Conservation (phyloP, 805 yeast species). For the Metschnikowia bowlesiae region DNA sequence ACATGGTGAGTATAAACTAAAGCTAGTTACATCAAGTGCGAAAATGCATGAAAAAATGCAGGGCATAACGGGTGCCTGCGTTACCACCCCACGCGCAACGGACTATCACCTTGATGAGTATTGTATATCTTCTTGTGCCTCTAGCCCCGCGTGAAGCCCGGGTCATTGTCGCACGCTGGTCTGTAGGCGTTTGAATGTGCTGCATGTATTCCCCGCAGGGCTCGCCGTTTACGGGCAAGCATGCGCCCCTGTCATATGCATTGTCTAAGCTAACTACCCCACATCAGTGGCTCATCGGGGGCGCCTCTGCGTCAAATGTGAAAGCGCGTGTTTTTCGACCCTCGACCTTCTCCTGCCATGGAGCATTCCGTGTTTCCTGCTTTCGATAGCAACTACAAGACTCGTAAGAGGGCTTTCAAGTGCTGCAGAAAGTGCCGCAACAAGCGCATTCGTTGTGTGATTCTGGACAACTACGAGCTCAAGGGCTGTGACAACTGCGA, state of each 20-base stretch:
- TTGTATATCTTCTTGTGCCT: not conserved
- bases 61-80: not conserved
- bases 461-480: conserved; percentile 19
- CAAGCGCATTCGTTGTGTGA: conserved; percentile 22
- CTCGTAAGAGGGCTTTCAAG: conserved; percentile 38
- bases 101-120: not conserved
- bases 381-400: conserved; percentile 35
- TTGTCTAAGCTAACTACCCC: conserved; percentile 3
- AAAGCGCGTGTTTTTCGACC: not conserved
- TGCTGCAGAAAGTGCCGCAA: conserved; percentile 40
- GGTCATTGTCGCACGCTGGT: not conserved
- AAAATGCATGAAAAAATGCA: not conserved
- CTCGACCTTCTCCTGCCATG: conserved; percentile 17
- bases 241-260: conserved; percentile 1
- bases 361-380: conserved; percentile 37
- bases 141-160: not conserved
- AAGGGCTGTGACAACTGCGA: conserved; percentile 23
- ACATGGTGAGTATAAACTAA: conserved; percentile 3
- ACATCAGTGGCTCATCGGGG: conserved; percentile 2
- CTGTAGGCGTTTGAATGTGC: not conserved
- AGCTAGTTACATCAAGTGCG: not conserved
- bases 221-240: not conserved
- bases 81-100: not conserved
- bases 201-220: not conserved
- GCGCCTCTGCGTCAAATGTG: not conserved